Evolutionary conservation across 495 filamentous ascomycete genomes (phyloP).

Genomic region (Articulospora tetracladia): DNA sequence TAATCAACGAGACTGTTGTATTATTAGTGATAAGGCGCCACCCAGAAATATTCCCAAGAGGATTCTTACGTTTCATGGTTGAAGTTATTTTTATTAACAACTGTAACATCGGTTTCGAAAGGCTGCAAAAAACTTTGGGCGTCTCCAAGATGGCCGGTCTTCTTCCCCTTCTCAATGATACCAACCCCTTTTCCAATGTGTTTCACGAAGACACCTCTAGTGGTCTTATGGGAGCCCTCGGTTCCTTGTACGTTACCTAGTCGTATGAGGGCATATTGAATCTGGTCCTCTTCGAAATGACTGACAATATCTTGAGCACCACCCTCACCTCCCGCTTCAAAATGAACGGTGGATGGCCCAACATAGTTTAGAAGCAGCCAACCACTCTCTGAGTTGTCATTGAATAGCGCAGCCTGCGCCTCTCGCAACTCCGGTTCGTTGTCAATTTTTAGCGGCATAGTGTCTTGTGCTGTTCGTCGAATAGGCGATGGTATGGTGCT

Average conservation of each 20-base stretch:
- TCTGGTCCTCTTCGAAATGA: not conserved
- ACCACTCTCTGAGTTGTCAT: not conserved
- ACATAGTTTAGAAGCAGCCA: not conserved
- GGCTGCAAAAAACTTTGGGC: not conserved
- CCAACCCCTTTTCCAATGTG: not conserved
- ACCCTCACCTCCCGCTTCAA: not conserved
- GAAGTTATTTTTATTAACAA: not conserved
- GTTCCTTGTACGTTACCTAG: not conserved
- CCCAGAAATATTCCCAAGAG: too few species aligned
- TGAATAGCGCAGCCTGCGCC: not conserved
- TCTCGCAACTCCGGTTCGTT: not conserved
- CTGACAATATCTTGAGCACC: not conserved
- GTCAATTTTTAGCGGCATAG: not conserved
- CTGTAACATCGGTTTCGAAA: not conserved
- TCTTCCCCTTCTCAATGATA: not conserved
- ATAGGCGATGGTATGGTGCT: too few species aligned
- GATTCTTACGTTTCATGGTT: not conserved
- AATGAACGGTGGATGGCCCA: not conserved
- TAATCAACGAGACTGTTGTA: too few species aligned
- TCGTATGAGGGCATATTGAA: not conserved
- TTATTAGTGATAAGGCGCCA: too few species aligned
- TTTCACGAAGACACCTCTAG: not conserved
- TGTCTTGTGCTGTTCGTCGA: not conserved
- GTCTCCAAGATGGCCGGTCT: not conserved
- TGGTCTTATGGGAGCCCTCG: too few species aligned